Evolutionary conservation across 371 early-diverging fungal genomes (phyloP).

Genomic region (Actinomortierella wolfii): DNA sequence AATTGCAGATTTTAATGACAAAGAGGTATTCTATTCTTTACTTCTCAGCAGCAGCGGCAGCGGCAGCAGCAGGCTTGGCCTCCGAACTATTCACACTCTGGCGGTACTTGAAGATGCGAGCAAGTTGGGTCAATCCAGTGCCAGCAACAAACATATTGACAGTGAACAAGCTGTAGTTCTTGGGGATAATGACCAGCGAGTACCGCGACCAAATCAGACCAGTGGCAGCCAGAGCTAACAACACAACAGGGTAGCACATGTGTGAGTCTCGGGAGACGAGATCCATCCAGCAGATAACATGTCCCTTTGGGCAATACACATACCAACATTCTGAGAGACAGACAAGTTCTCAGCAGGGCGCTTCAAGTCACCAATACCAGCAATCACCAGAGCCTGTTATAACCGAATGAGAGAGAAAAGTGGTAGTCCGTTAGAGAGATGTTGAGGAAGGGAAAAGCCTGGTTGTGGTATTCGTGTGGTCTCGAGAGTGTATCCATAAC

Average conservation of each 20-base stretch:
- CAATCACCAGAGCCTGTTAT: constrained; percentile 79
- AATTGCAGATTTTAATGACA: neutral
- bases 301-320: too few species aligned
- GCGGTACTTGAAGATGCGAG: constrained; percentile 71
- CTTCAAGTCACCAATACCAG: constrained; percentile 89
- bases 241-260: neutral
- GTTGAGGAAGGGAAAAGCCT: constrained; percentile 4
- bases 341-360: constrained; percentile 93
- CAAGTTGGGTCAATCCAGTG: constrained; percentile 86
- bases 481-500: too few species aligned
- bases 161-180: constrained; percentile 85
- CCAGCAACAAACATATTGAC: constrained; percentile 94
- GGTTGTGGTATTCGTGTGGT: neutral
- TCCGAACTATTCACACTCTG: constrained; percentile 16
- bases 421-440: neutral
- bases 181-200: constrained; percentile 90
- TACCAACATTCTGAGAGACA: constrained; percentile 77
- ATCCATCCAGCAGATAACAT: neutral
- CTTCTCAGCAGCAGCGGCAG: constrained; percentile 5
- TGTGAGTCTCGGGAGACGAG: too few species aligned
- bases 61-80: constrained; percentile 1
- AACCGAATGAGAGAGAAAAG: neutral
- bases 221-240: constrained; percentile 85
- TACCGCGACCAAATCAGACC: constrained; percentile 97
- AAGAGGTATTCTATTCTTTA: constrained; percentile 1